Percentiles rank a stretch among this genome's conserved stretches.
These are phyloP conservation scores for Neurospora crassa DNA, from an alignment of 2,329 filamentous ascomycete species.

Conservation along the genomic window DNA sequence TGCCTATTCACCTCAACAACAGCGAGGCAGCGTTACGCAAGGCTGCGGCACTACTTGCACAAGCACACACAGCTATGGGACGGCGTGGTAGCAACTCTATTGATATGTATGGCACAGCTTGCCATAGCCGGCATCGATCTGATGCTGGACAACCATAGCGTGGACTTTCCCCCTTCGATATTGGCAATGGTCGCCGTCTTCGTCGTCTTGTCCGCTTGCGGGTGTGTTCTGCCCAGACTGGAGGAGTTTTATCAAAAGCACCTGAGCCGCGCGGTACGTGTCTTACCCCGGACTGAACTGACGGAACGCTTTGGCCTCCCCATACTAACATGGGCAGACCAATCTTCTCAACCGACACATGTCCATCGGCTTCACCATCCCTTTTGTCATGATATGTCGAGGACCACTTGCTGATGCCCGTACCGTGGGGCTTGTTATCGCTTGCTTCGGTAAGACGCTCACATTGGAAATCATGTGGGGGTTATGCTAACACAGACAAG, in stretches of 20 bases:
- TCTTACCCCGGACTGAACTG: not conserved
- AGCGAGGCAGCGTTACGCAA: not conserved
- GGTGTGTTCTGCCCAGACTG: slow-evolving; percentile 12
- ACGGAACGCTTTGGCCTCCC: not conserved
- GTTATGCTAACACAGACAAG: slow-evolving; percentile 12
- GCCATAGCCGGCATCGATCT: slow-evolving; percentile 34
- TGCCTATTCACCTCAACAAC: not conserved
- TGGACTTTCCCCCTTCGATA: slow-evolving; percentile 39
- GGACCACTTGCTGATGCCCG: slow-evolving; percentile 22
- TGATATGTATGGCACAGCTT: slow-evolving; percentile 34
- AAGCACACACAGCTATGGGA: slow-evolving; percentile 7
- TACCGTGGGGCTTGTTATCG: slow-evolving; percentile 33
- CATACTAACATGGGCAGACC: slow-evolving; percentile 25
- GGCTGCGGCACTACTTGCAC: not conserved
- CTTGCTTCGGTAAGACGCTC: slow-evolving; percentile 31
- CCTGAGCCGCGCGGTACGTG: slow-evolving; percentile 18
- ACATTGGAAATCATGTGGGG: not conserved
- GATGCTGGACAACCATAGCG: slow-evolving; percentile 21
- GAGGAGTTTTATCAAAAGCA: slow-evolving; percentile 19
- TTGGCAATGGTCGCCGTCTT: slow-evolving; percentile 36
- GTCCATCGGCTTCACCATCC: slow-evolving; percentile 40
- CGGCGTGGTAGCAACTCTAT: slow-evolving; percentile 24
- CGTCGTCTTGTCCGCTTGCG: slow-evolving; percentile 16
- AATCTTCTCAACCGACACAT: slow-evolving; percentile 42
- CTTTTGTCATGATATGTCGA: slow-evolving; percentile 35